Base-by-base conservation (phyloP, 108 stramenopile species). In the Conticribra weissflogii region DNA sequence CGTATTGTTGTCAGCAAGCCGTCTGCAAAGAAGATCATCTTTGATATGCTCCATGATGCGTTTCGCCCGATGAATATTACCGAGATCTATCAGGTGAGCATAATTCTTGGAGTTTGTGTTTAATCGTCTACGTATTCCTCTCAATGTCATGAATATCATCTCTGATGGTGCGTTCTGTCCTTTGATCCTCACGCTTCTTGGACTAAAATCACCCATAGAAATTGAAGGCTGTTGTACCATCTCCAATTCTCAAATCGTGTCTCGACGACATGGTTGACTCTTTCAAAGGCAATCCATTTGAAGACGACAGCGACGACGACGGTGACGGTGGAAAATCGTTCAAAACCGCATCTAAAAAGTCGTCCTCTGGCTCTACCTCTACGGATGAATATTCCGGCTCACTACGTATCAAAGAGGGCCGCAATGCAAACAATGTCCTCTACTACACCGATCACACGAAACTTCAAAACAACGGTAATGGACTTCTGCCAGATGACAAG, bases 61-160 rank as follows among this genome's bases (percentile, higher is more conserved):
- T 89, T 93, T 58, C 51, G 65, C 28, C 92, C 92, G 9, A 88
- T 91, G 85, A 91, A 93, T 55, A 89, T 93, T 56, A 88, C 86
- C 1, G 76, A 88, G 44, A 71, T 91, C 46, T 85, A 81, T 79
- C 81, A 82, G 68, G 87, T 87, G 59, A 25, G 71, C 32, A 49
- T 23, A 5, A 29, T 29, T 24, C 34, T 23, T 23, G 18, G 2
- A 23, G 23, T 25, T 55, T 12, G n/a, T n/a, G n/a, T n/a, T n/a
- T n/a, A n/a, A n/a, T n/a, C n/a, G n/a, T n/a, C n/a, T n/a, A n/a
- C 28, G 3, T 46, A 33, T 16, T 27, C 18, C 24, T 58, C 27
- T 29, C 27, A 52, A 16, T n/a, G 0, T 19, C 14, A 9, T 29
- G 34, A 27, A 5, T 27, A 60, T 46, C 2, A 47, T 49, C 21